These are phyloP conservation scores for Salvia sclarea DNA, from an alignment of 305 asterid genomes.

Conservation along the genomic window DNA sequence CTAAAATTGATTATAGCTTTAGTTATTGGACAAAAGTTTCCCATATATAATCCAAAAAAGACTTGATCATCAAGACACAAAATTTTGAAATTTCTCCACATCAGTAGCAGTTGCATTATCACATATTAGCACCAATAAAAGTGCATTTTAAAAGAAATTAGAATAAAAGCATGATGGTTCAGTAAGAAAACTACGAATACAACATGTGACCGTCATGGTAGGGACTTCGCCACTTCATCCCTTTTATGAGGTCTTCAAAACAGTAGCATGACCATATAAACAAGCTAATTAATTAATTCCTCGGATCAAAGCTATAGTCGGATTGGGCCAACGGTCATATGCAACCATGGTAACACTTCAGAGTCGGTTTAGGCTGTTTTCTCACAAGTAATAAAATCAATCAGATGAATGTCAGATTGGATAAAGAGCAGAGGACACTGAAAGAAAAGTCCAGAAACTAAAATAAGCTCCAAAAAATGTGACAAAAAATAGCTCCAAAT, in stretches of 20 bases:
- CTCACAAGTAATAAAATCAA: too few species aligned
- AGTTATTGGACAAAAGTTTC: not conserved
- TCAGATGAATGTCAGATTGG: too few species aligned
- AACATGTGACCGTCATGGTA: not conserved
- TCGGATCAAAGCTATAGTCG: too few species aligned
- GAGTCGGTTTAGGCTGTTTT: too few species aligned
- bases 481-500: not conserved
- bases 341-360: not conserved
- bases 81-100: not conserved
- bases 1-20: not conserved
- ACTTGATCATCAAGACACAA: not conserved
- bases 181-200: too few species aligned
- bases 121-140: not conserved
- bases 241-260: not conserved
- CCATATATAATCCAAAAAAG: not conserved
- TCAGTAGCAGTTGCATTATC: conserved; percentile 2
- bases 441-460: too few species aligned
- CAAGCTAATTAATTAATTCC: too few species aligned
- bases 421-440: too few species aligned
- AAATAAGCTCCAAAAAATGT: too few species aligned
- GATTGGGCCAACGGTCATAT: not conserved
- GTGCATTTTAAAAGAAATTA: not conserved
- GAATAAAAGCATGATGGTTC: not conserved
- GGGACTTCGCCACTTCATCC: not conserved
- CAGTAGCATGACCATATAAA: not conserved